Conservation (phyloP, 2,329 filamentous ascomycete species). For the Xylaria digitata region DNA sequence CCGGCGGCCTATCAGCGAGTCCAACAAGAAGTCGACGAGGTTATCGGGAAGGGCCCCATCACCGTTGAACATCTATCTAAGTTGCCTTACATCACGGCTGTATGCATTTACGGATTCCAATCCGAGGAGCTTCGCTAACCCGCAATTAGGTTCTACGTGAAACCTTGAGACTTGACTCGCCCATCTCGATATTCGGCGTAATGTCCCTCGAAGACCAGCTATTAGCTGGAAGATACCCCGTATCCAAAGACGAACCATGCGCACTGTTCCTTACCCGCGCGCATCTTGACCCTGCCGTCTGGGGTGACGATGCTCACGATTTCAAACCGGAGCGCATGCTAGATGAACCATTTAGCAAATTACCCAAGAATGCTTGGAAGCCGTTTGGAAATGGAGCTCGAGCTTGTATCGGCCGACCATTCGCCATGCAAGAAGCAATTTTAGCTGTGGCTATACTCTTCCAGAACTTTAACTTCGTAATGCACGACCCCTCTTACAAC, state of each 20-base stretch:
- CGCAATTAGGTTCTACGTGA: constrained; percentile 66
- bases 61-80: constrained; percentile 70
- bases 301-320: constrained; percentile 70
- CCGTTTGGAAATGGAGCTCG: constrained; percentile 79
- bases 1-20: constrained; percentile 69
- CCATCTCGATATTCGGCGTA: constrained; percentile 68
- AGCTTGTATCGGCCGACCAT: constrained; percentile 77
- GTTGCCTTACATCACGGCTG: constrained; percentile 73
- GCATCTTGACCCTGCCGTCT: constrained; percentile 73
- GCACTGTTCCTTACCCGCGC: constrained; percentile 62
- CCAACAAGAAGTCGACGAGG: constrained; percentile 74
- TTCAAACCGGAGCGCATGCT: constrained; percentile 80
- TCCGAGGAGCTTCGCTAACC: constrained; percentile 4
- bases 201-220: constrained; percentile 65
- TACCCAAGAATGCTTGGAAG: constrained; percentile 74
- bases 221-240: constrained; percentile 69
- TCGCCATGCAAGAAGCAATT: constrained; percentile 79
- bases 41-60: constrained; percentile 69
- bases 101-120: constrained; percentile 43
- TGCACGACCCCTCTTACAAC: constrained; percentile 65
- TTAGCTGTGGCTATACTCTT: constrained; percentile 68
- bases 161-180: constrained; percentile 70
- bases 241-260: constrained; percentile 65
- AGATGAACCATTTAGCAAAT: constrained; percentile 73
- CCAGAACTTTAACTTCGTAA: constrained; percentile 70